Conservation (phyloP, 2,329 filamentous ascomycete species). For the Claviceps sp. region DNA sequence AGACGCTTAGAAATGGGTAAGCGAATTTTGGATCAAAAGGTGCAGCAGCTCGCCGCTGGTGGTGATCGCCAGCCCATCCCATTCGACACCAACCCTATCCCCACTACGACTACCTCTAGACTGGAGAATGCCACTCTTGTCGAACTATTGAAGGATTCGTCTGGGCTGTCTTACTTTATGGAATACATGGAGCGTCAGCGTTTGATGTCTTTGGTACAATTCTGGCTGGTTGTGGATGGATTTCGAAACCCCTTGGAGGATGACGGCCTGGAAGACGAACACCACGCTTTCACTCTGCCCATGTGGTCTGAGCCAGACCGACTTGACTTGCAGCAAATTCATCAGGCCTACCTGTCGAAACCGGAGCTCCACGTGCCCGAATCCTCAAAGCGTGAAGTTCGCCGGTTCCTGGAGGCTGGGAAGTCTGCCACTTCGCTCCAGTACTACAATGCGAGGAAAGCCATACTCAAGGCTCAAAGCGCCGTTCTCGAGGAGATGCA, state of each 20-base stretch:
- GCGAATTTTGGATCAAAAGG: conserved; percentile 76
- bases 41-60: conserved; percentile 63
- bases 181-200: conserved; percentile 94
- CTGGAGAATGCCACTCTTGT: conserved; percentile 64
- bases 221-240: conserved; percentile 96
- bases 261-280: conserved; percentile 49
- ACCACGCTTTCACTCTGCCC: conserved; percentile 44
- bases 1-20: conserved; percentile 87
- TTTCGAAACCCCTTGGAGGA: conserved; percentile 90
- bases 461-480: conserved; percentile 72
- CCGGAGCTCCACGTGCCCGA: conserved; percentile 68
- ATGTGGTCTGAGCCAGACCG: conserved; percentile 77
- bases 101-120: conserved; percentile 35
- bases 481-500: conserved; percentile 75
- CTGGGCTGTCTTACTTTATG: conserved; percentile 96
- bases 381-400: conserved; percentile 55
- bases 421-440: conserved; percentile 63
- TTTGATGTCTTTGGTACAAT: conserved; percentile 83
- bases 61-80: conserved; percentile 31
- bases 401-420: conserved; percentile 66
- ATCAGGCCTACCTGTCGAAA: conserved; percentile 75
- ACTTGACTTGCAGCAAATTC: conserved; percentile 78
- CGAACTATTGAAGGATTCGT: conserved; percentile 79
- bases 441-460: conserved; percentile 69
- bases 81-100: conserved; percentile 12